Evolutionary conservation across 1,284 basidiomycete species (phyloP).

Genomic region (Malassezia globosa): DNA sequence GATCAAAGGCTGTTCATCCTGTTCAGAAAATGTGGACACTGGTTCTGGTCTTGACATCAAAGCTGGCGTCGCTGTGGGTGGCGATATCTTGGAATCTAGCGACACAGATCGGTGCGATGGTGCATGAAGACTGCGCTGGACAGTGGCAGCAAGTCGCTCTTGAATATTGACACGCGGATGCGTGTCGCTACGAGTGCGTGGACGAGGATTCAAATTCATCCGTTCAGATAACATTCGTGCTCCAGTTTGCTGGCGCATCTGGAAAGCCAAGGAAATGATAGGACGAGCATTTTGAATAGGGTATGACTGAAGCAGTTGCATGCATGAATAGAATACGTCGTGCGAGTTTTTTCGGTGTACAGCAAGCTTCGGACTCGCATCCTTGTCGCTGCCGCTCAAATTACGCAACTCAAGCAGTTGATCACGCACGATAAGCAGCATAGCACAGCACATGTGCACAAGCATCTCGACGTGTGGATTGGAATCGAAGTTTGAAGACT

Average conservation of each 20-base stretch:
- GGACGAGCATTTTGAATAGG: slow-evolving; percentile 34
- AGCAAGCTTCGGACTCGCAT: neutral
- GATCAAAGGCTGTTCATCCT: too few relatives aligned
- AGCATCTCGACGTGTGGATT: slow-evolving; percentile 12
- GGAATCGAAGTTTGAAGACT: neutral
- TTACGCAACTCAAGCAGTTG: neutral
- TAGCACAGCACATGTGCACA: slow-evolving; percentile 39
- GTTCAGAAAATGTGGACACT: neutral
- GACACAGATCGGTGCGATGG: slow-evolving; percentile 9
- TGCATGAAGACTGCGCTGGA: neutral
- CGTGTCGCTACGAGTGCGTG: neutral
- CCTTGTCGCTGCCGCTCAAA: neutral
- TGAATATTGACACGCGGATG: slow-evolving; percentile 6
- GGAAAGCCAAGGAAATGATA: slow-evolving; percentile 28
- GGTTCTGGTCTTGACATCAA: neutral
- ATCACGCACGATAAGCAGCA: slow-evolving; percentile 26
- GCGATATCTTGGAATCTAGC: neutral
- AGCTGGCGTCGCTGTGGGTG: neutral
- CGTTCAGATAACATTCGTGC: too few relatives aligned
- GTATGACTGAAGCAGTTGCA: slow-evolving; percentile 33
- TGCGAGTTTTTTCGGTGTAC: neutral
- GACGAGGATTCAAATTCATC: too few relatives aligned
- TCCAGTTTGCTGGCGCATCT: slow-evolving; percentile 22
- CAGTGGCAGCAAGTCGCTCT: slow-evolving; percentile 11
- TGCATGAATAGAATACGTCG: slow-evolving; percentile 29